Conservation (phyloP, 73 alveolate genomes). For the Tetrahymena borealis region DNA sequence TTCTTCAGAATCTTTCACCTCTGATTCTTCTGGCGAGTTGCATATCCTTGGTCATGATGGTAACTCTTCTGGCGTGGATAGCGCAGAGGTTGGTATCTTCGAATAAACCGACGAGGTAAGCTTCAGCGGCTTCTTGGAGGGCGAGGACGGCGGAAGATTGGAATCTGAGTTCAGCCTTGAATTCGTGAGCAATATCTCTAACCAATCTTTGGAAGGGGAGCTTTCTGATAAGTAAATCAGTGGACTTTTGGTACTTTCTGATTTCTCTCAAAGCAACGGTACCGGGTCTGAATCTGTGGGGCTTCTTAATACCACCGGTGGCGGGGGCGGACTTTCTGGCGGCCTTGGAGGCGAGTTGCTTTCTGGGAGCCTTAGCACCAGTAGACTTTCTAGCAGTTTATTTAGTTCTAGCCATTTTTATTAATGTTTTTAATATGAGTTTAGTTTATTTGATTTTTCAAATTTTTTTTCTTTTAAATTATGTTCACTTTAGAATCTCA, state of each 20-base stretch:
- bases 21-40: conserved; percentile 90
- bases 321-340: conserved; percentile 84
- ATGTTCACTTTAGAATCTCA: not conserved
- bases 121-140: conserved; percentile 90
- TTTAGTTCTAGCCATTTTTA: conserved; percentile 59
- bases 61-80: conserved; percentile 89
- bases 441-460: not conserved
- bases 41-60: conserved; percentile 88
- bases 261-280: conserved; percentile 86
- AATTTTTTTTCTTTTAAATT: not conserved
- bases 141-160: conserved; percentile 85
- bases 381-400: conserved; percentile 59
- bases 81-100: conserved; percentile 93
- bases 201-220: conserved; percentile 93
- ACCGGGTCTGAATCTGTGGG: conserved; percentile 88
- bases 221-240: conserved; percentile 81
- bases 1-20: conserved; percentile 77
- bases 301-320: conserved; percentile 75
- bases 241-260: conserved; percentile 72
- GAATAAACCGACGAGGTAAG: conserved; percentile 80
- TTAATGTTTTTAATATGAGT: not conserved
- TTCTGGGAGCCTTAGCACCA: conserved; percentile 68
- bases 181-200: conserved; percentile 84
- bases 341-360: conserved; percentile 70
- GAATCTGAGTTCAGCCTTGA: conserved; percentile 87